A percentile compares a stretch with the other conserved stretches of the same genome.
phyloP scores from a whole-genome alignment of 306 rosid genomes.

The Quercus alba region DNA sequence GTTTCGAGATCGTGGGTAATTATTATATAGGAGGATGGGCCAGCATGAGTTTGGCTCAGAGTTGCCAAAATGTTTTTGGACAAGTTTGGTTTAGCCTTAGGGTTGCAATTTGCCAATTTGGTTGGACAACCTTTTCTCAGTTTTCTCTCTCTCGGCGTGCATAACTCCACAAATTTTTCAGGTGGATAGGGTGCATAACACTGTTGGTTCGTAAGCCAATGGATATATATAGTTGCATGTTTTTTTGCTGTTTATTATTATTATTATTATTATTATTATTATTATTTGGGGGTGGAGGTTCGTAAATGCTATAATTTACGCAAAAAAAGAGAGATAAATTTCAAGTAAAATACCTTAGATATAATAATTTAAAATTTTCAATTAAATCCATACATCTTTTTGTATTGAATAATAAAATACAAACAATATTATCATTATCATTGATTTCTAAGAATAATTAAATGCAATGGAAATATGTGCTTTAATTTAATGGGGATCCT shows the following conservation, averaged over 20 bases:
- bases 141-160: not conserved
- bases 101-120: conserved; percentile 17
- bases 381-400: too few species aligned
- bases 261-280: too few species aligned
- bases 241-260: not conserved
- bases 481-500: too few species aligned
- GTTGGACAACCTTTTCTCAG: not conserved
- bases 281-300: too few species aligned
- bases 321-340: too few species aligned
- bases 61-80: conserved; percentile 8
- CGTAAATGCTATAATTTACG: too few species aligned
- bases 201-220: not conserved
- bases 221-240: not conserved
- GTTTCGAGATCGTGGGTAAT: conserved; percentile 56
- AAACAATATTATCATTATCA: too few species aligned
- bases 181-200: not conserved
- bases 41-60: conserved; percentile 37
- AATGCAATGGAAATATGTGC: too few species aligned
- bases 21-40: conserved; percentile 55
- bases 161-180: not conserved
- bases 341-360: too few species aligned
- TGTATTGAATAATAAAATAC: too few species aligned
- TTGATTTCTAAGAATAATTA: too few species aligned
- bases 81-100: not conserved
- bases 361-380: too few species aligned